Percentiles rank a stretch among this genome's conserved stretches.
Evolutionary conservation across 2,329 filamentous ascomycete species (phyloP).

Genomic region (Pseudogymnoascus sp.): DNA sequence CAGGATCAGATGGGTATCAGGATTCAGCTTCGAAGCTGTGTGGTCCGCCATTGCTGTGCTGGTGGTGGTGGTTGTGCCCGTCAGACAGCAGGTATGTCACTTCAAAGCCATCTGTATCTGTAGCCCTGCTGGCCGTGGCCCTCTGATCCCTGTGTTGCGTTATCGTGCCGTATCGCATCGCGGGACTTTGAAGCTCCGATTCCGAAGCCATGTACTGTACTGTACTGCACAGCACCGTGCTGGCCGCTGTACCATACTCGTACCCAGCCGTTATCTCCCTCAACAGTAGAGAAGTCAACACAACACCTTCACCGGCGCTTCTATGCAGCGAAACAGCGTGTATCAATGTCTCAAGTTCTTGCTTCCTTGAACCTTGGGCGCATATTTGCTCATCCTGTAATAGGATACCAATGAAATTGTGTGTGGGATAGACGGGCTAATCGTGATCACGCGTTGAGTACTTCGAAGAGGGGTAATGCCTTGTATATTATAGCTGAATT

Average conservation of each 20-base stretch:
- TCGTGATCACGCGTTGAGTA: conserved; percentile 4
- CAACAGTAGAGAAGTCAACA: background rate
- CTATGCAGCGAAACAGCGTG: background rate
- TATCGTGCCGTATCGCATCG: conserved; percentile 1
- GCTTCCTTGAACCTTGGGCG: background rate
- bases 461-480: background rate
- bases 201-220: background rate
- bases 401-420: background rate
- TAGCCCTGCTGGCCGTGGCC: background rate
- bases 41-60: conserved; percentile 45
- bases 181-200: background rate
- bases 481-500: background rate
- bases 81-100: background rate
- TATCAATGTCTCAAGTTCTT: background rate
- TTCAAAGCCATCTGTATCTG: background rate
- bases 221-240: background rate
- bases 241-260: background rate
- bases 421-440: background rate
- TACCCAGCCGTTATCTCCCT: background rate
- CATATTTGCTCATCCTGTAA: background rate
- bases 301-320: background rate
- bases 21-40: conserved; percentile 60
- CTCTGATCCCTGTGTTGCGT: background rate
- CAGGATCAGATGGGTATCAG: conserved; percentile 67
- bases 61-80: conserved; percentile 2